A percentile compares a stretch with the other conserved stretches of the same genome.
phyloP scores from a whole-genome alignment of 2,329 filamentous ascomycete genomes.

The Eurotiales sp. region DNA sequence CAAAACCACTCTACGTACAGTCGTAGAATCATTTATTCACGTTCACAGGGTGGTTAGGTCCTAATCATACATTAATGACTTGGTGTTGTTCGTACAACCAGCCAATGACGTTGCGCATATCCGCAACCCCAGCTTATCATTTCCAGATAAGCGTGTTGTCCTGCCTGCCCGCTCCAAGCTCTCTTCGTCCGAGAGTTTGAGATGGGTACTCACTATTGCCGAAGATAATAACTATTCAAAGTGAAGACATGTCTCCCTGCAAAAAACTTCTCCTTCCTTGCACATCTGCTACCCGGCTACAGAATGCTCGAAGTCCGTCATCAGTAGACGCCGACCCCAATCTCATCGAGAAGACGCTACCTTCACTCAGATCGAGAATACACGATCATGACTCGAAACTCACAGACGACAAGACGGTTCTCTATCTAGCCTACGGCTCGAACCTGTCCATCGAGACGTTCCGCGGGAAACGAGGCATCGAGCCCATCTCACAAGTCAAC shows the following conservation, averaged over 20 bases:
- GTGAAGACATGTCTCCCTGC: background rate
- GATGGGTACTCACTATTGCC: too few species aligned
- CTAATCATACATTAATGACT: background rate
- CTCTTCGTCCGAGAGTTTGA: too few species aligned
- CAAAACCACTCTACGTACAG: too few species aligned
- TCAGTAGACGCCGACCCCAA: slow-evolving; percentile 8
- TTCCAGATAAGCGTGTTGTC: background rate
- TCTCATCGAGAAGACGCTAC: slow-evolving; percentile 1
- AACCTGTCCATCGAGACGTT: slow-evolving; percentile 82
- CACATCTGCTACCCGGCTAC: slow-evolving; percentile 2
- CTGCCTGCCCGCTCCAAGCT: too few species aligned
- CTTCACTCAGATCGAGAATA: too few species aligned
- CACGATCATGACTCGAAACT: slow-evolving; percentile 1
- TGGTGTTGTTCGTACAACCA: background rate
- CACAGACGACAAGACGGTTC: slow-evolving; percentile 49
- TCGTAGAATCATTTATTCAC: too few species aligned
- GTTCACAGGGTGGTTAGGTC: too few species aligned
- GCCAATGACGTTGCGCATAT: background rate
- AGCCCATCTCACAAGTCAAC: slow-evolving; percentile 74
- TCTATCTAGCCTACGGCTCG: slow-evolving; percentile 88
- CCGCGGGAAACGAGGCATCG: slow-evolving; percentile 70
- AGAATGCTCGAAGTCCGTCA: background rate
- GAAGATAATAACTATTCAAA: too few species aligned
- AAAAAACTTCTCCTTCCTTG: slow-evolving; percentile 1
- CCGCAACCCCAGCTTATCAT: background rate